phyloP scores from a whole-genome alignment of 2,329 filamentous ascomycete species.

The Colletotrichum tofieldiae region DNA sequence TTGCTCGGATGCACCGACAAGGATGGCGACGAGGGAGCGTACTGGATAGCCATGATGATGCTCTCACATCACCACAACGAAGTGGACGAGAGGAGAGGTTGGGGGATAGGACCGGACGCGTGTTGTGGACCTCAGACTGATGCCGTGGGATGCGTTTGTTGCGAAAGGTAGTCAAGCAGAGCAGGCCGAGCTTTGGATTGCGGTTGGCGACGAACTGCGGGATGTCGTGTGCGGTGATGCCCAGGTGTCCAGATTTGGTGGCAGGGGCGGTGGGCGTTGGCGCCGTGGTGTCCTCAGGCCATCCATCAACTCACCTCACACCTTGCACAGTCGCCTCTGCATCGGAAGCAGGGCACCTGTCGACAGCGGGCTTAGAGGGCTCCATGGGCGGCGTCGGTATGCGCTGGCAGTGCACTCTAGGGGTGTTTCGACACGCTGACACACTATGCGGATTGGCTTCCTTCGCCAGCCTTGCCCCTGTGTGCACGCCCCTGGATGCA shows the following conservation, averaged over 20 bases:
- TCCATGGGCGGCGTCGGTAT: neutral
- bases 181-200: slow-evolving; percentile 34
- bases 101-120: slow-evolving; percentile 28
- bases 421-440: slow-evolving; percentile 8
- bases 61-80: slow-evolving; percentile 42
- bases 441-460: neutral
- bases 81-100: slow-evolving; percentile 36
- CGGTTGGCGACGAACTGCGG: slow-evolving; percentile 47
- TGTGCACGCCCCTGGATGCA: neutral
- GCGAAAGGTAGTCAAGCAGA: slow-evolving; percentile 18
- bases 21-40: slow-evolving; percentile 44
- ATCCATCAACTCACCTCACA: neutral
- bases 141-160: slow-evolving; percentile 15
- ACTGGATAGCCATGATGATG: slow-evolving; percentile 63
- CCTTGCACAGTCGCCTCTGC: neutral
- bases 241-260: slow-evolving; percentile 34
- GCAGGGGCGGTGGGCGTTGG: slow-evolving; percentile 4
- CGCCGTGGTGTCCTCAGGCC: slow-evolving; percentile 36
- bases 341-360: neutral
- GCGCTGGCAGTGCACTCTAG: neutral
- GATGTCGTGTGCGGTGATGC: slow-evolving; percentile 23
- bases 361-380: neutral
- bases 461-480: slow-evolving; percentile 9
- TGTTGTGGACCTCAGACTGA: slow-evolving; percentile 34
- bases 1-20: slow-evolving; percentile 13